These are phyloP conservation scores for Middelhovenomyces tepae DNA, from an alignment of 805 yeast species.

Conservation along the genomic window DNA sequence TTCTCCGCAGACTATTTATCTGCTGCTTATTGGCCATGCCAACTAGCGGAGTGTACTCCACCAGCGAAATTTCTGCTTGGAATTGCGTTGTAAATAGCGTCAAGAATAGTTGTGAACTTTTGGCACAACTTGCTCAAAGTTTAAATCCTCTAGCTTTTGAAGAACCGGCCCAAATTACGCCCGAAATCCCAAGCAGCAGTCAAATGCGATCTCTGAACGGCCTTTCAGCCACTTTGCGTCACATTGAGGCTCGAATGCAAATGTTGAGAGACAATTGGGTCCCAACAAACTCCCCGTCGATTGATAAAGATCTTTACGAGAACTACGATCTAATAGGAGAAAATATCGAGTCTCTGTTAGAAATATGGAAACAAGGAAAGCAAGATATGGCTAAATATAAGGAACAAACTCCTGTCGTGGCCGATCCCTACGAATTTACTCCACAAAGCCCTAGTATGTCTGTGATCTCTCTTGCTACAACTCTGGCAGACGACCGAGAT, in stretches of 20 bases:
- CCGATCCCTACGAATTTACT: no score
- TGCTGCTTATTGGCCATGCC: constrained; percentile 35
- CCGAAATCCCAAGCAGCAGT: constrained; percentile 2
- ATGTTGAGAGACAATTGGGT: constrained; percentile 14
- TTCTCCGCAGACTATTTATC: constrained; percentile 34
- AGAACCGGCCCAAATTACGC: constrained; percentile 3
- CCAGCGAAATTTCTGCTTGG: constrained; percentile 19
- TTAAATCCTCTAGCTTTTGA: constrained; percentile 3
- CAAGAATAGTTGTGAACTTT: constrained; percentile 11
- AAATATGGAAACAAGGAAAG: constrained; percentile 14
- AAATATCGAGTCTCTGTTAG: constrained; percentile 15
- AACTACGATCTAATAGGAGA: constrained; percentile 15
- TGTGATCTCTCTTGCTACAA: no score
- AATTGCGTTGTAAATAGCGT: constrained; percentile 18
- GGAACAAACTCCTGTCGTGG: no score
- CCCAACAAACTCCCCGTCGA: background rate
- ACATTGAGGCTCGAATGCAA: constrained; percentile 18
- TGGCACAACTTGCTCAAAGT: constrained; percentile 11
- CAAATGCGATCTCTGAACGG: constrained; percentile 7
- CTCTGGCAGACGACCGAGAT: no score
- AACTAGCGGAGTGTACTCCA: constrained; percentile 16
- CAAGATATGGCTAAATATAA: background rate
- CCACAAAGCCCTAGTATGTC: no score
- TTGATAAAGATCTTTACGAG: constrained; percentile 8
- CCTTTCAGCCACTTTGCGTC: constrained; percentile 12